Evolutionary conservation across 768 basidiomycete species (phyloP).

Genomic region (Amanita inopinata): DNA sequence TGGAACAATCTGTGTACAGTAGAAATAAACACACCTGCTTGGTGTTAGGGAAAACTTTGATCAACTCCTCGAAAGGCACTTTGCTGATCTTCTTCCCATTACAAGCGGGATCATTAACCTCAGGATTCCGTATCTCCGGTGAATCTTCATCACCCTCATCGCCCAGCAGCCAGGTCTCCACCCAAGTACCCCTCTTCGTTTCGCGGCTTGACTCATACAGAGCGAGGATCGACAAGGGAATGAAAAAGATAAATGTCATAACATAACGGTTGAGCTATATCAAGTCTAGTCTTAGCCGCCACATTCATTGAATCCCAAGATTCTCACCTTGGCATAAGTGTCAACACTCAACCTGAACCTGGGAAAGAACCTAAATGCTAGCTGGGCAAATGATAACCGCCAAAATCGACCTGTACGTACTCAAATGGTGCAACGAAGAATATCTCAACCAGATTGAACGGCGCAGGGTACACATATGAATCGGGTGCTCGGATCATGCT

Average conservation of each 20-base stretch:
- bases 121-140: slow-evolving; percentile 48
- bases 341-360: slow-evolving; percentile 34
- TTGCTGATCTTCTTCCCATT: slow-evolving; percentile 57
- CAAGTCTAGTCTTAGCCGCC: too few relatives aligned
- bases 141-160: slow-evolving; percentile 52
- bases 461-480: slow-evolving; percentile 81
- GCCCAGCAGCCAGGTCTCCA: slow-evolving; percentile 58
- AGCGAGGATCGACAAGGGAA: slow-evolving; percentile 68
- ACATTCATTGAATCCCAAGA: too few relatives aligned
- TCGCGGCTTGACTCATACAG: slow-evolving; percentile 59
- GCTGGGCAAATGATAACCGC: slow-evolving; percentile 3
- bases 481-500: slow-evolving; percentile 83
- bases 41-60: slow-evolving; percentile 67
- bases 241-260: slow-evolving; percentile 75
- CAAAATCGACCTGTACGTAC: slow-evolving; percentile 32
- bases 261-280: slow-evolving; percentile 62
- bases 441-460: slow-evolving; percentile 83
- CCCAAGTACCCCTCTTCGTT: slow-evolving; percentile 44
- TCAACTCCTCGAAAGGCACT: slow-evolving; percentile 58
- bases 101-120: slow-evolving; percentile 43
- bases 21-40: slow-evolving; percentile 42
- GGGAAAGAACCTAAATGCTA: slow-evolving; percentile 35
- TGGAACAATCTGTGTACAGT: slow-evolving; percentile 5
- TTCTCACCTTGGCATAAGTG: slow-evolving; percentile 47
- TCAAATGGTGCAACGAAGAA: slow-evolving; percentile 79